Evolutionary conservation across 805 yeast genomes (phyloP).

Genomic region (Diddensiella transvaalensis): DNA sequence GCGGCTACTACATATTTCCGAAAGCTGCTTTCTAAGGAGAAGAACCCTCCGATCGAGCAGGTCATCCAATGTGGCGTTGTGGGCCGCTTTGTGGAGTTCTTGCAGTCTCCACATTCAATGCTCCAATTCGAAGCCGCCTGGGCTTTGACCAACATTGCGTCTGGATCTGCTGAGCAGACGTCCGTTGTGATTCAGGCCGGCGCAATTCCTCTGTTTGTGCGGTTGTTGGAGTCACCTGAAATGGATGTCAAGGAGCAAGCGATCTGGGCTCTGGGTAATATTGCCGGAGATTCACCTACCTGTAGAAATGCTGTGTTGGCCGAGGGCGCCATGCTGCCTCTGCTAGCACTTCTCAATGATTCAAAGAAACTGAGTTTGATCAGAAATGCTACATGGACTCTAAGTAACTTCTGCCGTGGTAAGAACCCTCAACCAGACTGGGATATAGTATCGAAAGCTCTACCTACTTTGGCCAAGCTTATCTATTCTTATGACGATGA

Average conservation of each 20-base stretch:
- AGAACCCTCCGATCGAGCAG: constrained; percentile 91
- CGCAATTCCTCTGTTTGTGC: constrained; percentile 89
- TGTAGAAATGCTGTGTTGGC: constrained; percentile 86
- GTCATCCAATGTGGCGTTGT: constrained; percentile 94
- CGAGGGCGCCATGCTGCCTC: constrained; percentile 86
- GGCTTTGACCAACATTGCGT: constrained; percentile 98
- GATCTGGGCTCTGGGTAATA: constrained; percentile 98
- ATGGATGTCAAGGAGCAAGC: constrained; percentile 97
- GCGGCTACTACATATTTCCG: constrained; percentile 90
- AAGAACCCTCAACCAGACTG: constrained; percentile 96
- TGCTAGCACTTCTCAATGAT: constrained; percentile 70
- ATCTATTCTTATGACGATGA: constrained; percentile 89
- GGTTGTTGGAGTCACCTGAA: constrained; percentile 72
- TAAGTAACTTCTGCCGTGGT: constrained; percentile 95
- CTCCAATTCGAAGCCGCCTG: constrained; percentile 97
- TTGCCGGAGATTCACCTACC: constrained; percentile 92
- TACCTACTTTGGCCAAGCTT: constrained; percentile 88
- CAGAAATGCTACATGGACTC: constrained; percentile 97
- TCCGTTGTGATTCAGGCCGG: constrained; percentile 86
- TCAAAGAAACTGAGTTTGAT: constrained; percentile 78
- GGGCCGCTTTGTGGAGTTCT: constrained; percentile 82
- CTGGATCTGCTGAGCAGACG: constrained; percentile 89
- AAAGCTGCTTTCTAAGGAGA: constrained; percentile 88
- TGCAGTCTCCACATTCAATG: constrained; percentile 72
- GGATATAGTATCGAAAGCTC: constrained; percentile 77